Base-by-base conservation (phyloP, 176 grass and related monocot species). In the Panicum miliaceum region DNA sequence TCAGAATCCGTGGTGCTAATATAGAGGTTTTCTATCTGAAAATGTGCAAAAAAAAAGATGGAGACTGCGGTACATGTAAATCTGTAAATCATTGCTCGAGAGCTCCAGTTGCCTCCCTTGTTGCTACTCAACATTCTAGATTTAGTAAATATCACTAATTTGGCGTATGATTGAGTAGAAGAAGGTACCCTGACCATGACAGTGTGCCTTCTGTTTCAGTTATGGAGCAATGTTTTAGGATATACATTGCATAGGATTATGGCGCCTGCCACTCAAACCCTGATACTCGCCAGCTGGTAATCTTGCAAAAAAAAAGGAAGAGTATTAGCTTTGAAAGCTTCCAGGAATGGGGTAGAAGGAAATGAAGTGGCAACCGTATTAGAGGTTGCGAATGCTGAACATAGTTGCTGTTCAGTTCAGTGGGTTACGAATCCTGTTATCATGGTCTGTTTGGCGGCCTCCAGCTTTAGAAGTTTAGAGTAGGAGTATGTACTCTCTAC, bases 11-110 rank as follows among this genome's bases (percentile, higher is more conserved):
- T 25, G 34, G 22, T 69, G 48, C 79, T 56, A 40, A 41, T 81
- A 68, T 56, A 10, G 22, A 9, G 12, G 12, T 20, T 12, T 12
- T 54, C 13, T 68, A 2, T 40, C 34, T 29, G 23, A 58, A 37
- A 68, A 42, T 4, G 14, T 72, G 46, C 2, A 47, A n/a, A 6
- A 12, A 43, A 15, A 13, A 43, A 8, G 48, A 75, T 6, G 48
- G 54, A 82, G 72, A 68, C 42, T 22, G 11, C 12, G 2, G 54
- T 46, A 67, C 67, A 69, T 90, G 84, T 84, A 86, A 86, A 90
- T 86, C 79, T 90, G 58, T 87, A 90, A 62, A 84, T 87, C 84
- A 37, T 90, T 80, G 54, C 81, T 75, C 66, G 54, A 62, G 70
- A 69, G 80, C 22, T 83, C 68, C 73, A 27, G 48, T n/a, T 76